These are phyloP conservation scores for Tuber microsphaerosporum DNA, from an alignment of 495 filamentous ascomycete species.

Conservation along the genomic window DNA sequence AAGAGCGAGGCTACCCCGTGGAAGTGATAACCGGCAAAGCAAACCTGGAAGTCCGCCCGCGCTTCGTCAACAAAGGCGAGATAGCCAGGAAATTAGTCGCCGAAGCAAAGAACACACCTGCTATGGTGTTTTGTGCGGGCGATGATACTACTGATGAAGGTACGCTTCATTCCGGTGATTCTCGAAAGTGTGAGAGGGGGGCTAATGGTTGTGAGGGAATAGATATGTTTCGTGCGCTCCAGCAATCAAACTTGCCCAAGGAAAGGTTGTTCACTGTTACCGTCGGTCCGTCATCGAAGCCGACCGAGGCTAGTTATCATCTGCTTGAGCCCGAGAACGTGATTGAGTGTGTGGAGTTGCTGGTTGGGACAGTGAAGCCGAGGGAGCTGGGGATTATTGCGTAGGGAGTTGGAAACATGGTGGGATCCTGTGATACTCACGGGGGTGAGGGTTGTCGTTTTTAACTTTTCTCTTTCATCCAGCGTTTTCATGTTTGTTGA, in stretches of 20 bases:
- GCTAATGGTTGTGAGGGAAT: constrained; percentile 1
- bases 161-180: constrained; percentile 43
- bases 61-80: constrained; percentile 91
- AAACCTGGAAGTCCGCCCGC: constrained; percentile 92
- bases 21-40: constrained; percentile 95
- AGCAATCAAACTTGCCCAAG: constrained; percentile 23
- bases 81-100: constrained; percentile 71
- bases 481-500: constrained; percentile 4
- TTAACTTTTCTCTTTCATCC: not conserved
- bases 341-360: constrained; percentile 65
- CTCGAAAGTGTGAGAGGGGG: not conserved
- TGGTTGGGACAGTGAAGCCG: constrained; percentile 52
- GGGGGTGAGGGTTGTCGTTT: not conserved
- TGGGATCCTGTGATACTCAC: not conserved
- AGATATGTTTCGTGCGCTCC: constrained; percentile 50
- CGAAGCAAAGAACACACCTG: constrained; percentile 50
- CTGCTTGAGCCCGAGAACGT: constrained; percentile 81
- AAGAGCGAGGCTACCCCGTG: constrained; percentile 56
- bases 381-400: constrained; percentile 52
- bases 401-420: not conserved
- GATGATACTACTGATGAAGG: constrained; percentile 98
- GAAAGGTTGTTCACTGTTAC: constrained; percentile 68
- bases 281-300: constrained; percentile 77
- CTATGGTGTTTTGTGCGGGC: constrained; percentile 80
- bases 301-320: constrained; percentile 79